Conservation (phyloP, 2,329 filamentous ascomycete genomes). For the Sarocladium strictum region DNA sequence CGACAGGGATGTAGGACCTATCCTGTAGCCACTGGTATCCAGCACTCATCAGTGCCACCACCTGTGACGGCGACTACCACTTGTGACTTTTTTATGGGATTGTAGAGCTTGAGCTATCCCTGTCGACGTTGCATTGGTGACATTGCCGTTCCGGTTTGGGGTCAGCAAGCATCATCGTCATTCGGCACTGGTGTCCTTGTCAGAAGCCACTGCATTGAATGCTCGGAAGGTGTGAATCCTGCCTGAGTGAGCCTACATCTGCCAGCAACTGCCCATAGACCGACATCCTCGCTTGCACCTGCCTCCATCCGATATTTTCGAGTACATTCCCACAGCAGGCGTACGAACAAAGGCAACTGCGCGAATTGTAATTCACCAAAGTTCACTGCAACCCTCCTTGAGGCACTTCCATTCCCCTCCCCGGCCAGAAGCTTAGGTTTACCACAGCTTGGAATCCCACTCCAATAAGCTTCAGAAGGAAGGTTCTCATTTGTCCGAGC, state of each 20-base stretch:
- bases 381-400: too few relatives aligned
- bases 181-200: background rate
- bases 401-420: too few relatives aligned
- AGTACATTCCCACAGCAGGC: background rate
- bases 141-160: background rate
- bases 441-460: too few relatives aligned
- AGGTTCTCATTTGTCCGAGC: too few relatives aligned
- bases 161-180: background rate
- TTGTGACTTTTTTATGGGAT: too few relatives aligned
- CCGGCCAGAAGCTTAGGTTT: too few relatives aligned
- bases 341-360: too few relatives aligned
- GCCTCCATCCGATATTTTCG: background rate
- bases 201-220: background rate
- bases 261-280: background rate
- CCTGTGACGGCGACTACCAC: background rate
- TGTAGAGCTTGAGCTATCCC: slow-evolving; percentile 1
- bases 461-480: too few relatives aligned
- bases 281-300: background rate
- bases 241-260: background rate
- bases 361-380: too few relatives aligned
- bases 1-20: background rate
- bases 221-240: too few relatives aligned
- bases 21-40: background rate
- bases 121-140: slow-evolving; percentile 4
- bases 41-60: too few relatives aligned